Base-by-base conservation (phyloP, 2,329 filamentous ascomycete genomes). In the Sporothrix variecibatus region DNA sequence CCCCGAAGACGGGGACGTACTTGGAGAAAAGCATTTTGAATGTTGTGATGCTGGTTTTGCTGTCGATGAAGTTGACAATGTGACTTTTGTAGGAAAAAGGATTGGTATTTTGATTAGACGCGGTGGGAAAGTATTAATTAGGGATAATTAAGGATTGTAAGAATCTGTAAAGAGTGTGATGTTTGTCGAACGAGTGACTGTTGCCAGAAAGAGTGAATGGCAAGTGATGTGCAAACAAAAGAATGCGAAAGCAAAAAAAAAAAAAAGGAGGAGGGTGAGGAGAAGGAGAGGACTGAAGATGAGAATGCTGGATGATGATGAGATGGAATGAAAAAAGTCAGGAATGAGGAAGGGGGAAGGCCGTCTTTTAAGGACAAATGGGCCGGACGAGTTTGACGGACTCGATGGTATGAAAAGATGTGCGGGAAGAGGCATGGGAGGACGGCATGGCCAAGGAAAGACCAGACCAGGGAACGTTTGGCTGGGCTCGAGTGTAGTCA, bases 21-120 rank as follows among this genome's bases (percentile, higher is more conserved):
- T 51, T 71, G 20, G 73, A 72, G 40, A 76, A 73, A 43, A 75
- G 51, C 76, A 77, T 78, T 12, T 12, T 46, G 68, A 72, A 28
- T 34, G 31, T 65, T 40, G 31, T 40, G 34, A 40, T 23, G 28
- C 3, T 53, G 51, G 34, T 34, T 34, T 34, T 58, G n/a, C 17
- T 28, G 17, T 49, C 23, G 12, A 9, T 46, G 43, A 46, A n/a
- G 40, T 46, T 2, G 40, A 46, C 40, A 23, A 38, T 38, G n/a
- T 38, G n/a, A 23, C 43, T n/a, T 26, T 40, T 23, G n/a, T 9
- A 8, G 26, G 26, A 17, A 38, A 62, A 38, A 62, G 28, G 58
- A 17, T 31, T 26, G 38, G 60, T 38, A 20, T 40, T 34, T 31
- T 23, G 28, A 62, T 38, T 38, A 34, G 20, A 23, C 60, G 60